Base-by-base conservation (phyloP, 2,329 filamentous ascomycete species). In the Aschersonia sp. region DNA sequence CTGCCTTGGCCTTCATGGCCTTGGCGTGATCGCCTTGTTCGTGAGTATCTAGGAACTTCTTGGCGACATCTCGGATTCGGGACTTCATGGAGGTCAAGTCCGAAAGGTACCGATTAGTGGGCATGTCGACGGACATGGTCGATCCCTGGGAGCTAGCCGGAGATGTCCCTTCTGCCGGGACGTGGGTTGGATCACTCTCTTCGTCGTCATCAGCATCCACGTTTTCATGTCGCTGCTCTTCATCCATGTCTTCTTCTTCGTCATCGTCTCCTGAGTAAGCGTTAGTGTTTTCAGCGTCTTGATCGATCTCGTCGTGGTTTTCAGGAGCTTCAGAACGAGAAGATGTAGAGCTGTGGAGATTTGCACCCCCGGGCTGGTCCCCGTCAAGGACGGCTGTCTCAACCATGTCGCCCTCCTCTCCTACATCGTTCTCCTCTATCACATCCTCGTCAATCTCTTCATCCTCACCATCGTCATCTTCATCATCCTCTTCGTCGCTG, bases 31-130 rank as follows among this genome's bases (percentile, higher is more conserved):
- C 79, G 52, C 88, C 82, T 3, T 78, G 81, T 62, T 96, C 89
- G 54, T 97, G 89, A 0, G 77, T 73, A 50, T 89, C 83, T 38
- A 97, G 68, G 61, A 98, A 96, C 48, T 78, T 84, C 63, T 85
- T 86, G 0, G 92, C 89, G 50, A 84, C 77, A 32, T 80, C 69
- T 12, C 82, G 79, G 55, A 95, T 92, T 50, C 84, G 73, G 47
- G 86, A 56, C 45, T 63, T 62, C 60, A 86, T 75, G 38, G 80
- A 78, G 53, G 67, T 72, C 48, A 65, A 56, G 59, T 75, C 71
- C 7, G 71, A 68, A 10, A 69, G 56, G 41, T 70, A 65, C 10
- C 70, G 68, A 31, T 71, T 68, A 5, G 72, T 67, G 10, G 75
- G 73, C 4, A 71, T 70, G 53, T 81, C 76, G 30, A 80, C 63